Evolutionary conservation across 805 yeast species (phyloP).

Genomic region (Hanseniaspora clermontiae): DNA sequence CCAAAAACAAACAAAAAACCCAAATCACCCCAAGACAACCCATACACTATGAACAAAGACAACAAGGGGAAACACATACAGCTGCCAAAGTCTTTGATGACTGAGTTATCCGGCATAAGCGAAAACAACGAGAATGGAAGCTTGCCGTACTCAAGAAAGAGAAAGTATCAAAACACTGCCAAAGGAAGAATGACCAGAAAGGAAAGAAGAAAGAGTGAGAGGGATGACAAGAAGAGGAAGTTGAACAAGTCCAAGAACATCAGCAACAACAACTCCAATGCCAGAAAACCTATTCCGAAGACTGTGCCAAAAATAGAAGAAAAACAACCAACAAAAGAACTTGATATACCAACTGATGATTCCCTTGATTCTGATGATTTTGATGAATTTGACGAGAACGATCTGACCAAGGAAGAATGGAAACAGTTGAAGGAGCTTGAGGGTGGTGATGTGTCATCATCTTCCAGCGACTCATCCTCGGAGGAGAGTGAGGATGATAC

Average conservation of each 20-base stretch:
- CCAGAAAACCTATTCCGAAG: not conserved
- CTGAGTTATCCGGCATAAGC: conserved; percentile 37
- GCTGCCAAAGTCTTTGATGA: conserved; percentile 33
- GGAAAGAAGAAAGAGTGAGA: conserved; percentile 33
- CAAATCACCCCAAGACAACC: not conserved
- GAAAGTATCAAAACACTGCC: conserved; percentile 24
- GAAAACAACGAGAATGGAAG: not conserved
- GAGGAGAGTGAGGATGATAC: conserved; percentile 15
- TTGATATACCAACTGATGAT: conserved; percentile 12
- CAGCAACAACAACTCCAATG: not conserved
- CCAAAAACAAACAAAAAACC: not conserved
- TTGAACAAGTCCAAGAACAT: conserved; percentile 14
- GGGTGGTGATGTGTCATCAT: conserved; percentile 18
- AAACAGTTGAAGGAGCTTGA: conserved; percentile 18
- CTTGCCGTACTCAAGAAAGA: conserved; percentile 22
- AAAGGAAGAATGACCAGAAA: conserved; percentile 27
- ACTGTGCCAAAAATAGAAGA: not conserved
- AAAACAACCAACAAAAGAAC: conserved; percentile 2
- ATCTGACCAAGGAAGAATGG: conserved; percentile 18
- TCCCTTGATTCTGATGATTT: conserved; percentile 14
- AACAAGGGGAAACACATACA: conserved; percentile 21
- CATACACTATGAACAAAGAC: not conserved
- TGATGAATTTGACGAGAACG: conserved; percentile 21
- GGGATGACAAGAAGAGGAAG: conserved; percentile 19
- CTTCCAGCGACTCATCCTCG: conserved; percentile 15